phyloP scores from a whole-genome alignment of 129 eudicot species.

The Ambrosia trifida region DNA sequence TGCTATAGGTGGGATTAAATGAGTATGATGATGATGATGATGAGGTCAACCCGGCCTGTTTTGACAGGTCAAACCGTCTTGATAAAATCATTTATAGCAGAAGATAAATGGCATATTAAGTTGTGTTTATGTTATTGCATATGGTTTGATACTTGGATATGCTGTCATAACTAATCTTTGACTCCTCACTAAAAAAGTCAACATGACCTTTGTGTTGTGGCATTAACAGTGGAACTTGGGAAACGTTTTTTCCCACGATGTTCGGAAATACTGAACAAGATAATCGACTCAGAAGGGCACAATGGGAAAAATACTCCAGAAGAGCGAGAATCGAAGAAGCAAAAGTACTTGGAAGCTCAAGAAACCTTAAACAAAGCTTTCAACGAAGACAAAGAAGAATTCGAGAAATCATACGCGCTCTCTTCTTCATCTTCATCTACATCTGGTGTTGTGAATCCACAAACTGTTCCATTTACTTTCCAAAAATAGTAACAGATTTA shows the following conservation, averaged over 20 bases:
- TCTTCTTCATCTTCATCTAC: conserved; percentile 82
- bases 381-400: conserved; percentile 74
- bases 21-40: too few relatives aligned
- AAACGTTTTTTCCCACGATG: conserved; percentile 92
- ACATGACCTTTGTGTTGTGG: conserved; percentile 16
- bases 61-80: too few relatives aligned
- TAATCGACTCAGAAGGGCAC: conserved; percentile 66
- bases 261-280: conserved; percentile 79
- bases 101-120: too few relatives aligned
- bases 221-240: conserved; percentile 85
- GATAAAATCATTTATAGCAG: too few relatives aligned
- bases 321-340: conserved; percentile 65
- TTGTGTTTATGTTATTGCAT: neutral
- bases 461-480: conserved; percentile 38
- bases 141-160: neutral
- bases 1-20: too few relatives aligned
- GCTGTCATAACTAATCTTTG: neutral
- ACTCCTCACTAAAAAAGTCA: neutral
- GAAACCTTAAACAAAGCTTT: conserved; percentile 66
- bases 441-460: conserved; percentile 49
- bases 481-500: conserved; percentile 20
- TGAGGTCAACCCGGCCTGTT: too few relatives aligned
- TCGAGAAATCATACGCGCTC: conserved; percentile 40
- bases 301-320: conserved; percentile 53
- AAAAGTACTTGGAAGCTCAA: conserved; percentile 60